phyloP scores from a whole-genome alignment of 176 grass and related monocot genomes.

The Alloteropsis semialata region DNA sequence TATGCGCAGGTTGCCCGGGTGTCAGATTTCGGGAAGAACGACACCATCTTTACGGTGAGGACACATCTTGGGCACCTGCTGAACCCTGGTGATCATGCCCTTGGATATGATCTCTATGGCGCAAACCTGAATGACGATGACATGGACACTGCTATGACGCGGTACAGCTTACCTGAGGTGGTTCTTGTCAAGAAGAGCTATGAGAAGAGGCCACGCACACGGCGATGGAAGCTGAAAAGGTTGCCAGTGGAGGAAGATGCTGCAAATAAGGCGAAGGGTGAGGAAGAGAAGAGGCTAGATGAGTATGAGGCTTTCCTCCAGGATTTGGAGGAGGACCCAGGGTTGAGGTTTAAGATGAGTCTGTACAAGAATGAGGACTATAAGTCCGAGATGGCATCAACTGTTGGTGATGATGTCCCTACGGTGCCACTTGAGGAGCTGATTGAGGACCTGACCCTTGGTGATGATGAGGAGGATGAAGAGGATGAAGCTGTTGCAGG shows the following conservation, averaged over 20 bases:
- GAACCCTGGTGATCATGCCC: conserved; percentile 75
- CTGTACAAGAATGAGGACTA: conserved; percentile 80
- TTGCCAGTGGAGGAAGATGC: conserved; percentile 58
- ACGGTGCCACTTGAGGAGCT: conserved; percentile 69
- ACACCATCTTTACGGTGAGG: conserved; percentile 65
- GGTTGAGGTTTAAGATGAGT: conserved; percentile 45
- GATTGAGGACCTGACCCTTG: conserved; percentile 66
- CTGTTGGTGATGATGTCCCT: conserved; percentile 63
- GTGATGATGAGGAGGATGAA: conserved; percentile 47
- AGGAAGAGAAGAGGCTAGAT: conserved; percentile 66
- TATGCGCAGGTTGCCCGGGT: conserved; percentile 68
- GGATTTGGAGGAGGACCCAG: conserved; percentile 62
- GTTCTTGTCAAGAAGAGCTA: conserved; percentile 97
- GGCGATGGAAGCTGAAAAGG: conserved; percentile 65
- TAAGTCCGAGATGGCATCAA: conserved; percentile 79
- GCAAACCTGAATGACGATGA: conserved; percentile 76
- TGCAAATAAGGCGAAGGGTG: conserved; percentile 46
- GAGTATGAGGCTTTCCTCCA: conserved; percentile 63
- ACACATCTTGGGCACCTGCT: conserved; percentile 84
- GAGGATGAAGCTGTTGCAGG: conserved; percentile 3
- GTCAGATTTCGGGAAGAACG: conserved; percentile 79
- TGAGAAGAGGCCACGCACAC: conserved; percentile 54
- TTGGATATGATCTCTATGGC: conserved; percentile 79
- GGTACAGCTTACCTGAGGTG: conserved; percentile 62
- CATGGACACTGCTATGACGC: conserved; percentile 57